Evolutionary conservation across 169 alveolate species (phyloP), one percentile per base, ranked within the genome.

Genomic region (Theileria equi): DNA sequence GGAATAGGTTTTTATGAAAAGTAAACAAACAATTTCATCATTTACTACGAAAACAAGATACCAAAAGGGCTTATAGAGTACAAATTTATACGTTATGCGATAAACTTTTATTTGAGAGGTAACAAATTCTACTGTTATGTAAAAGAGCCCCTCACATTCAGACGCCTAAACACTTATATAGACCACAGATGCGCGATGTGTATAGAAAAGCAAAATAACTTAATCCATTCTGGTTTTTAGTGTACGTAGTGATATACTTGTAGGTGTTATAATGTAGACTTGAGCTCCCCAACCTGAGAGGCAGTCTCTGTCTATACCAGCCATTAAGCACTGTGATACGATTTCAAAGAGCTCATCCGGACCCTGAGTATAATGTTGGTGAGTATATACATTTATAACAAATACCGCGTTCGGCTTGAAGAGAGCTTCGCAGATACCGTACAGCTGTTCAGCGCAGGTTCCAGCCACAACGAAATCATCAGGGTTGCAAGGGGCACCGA

Each of bases 281-380:
- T 82, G 95, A 10, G 97, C 98, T 17, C 98, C 99, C 99, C 99
- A 96, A 34, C 99, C 99, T n/a, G 97, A 86, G 47, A 94, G 88
- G 62, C 98, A 93, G 74, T 95, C 98, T 49, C 98, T 88, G 63
- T 96, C 98, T 32, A 95, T 83, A 8, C 96, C 98, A 23, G 98
- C 91, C 64, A 96, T 81, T 29, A 96, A 86, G 48, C 98, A 93
- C 85, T 95, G 98, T 6, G 98, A 94, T 11, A 92, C 84, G 16
- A 95, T 93, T 69, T 95, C 98, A 84, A 94, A 90, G 17, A 95
- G 88, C 77, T 94, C 94, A 41, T 94, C 95, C 19, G 94, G 88
- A 19, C 78, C 83, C 94, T 89, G 53, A 0, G 34, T 21, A 25
- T 65, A 67, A 43, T 13, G 17, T 26, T 19, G 32, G 35, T 38